Evolutionary conservation across 2,329 filamentous ascomycete species (phyloP), one percentile per base, ranked within the genome.

Genomic region (Emergomyces orientalis): DNA sequence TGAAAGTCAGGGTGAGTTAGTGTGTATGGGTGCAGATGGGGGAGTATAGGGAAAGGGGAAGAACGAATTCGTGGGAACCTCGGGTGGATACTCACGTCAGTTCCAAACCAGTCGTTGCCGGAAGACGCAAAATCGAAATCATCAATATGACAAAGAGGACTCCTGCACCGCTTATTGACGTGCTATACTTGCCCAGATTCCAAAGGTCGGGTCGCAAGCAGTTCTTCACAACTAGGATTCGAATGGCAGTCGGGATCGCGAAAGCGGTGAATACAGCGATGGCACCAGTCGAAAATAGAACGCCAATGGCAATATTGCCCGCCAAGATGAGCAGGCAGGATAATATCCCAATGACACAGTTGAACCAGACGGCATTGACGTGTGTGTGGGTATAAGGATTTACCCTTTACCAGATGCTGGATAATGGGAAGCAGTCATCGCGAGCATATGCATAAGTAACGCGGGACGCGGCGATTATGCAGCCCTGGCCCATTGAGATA

Each of bases 371-470:
- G 0, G 87, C 86, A 69, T 88, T 89, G 59, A 88, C 86, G 0
- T 87, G 87, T 0, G 87, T 89, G 60, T 80, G 74, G 1, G 87
- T 89, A 68, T 74, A 70, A 1, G 70, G 68, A 73, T 89, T 86
- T 59, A 89, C 86, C 30, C 75, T 70, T 68, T 83, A 84, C 78
- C 85, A 86, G 68, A 80, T 79, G 0, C 74, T 74, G 5, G 83
- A 86, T 6, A 84, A 69, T 0, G 87, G 87, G 70, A 90, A 88
- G 71, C 85, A 88, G 68, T 84, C 86, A 69, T 90, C 87, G 41
- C 88, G 84, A 22, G 87, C 86, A 73, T 90, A 90, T 19, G 87
- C 87, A 69, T 88, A 90, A 1, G 86, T 88, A 54, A 89, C 87
- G 57, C 88, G 81, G 27, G 83, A 87, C 11, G 82, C 82, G 8